Percentiles rank a stretch among this genome's conserved stretches.
Conservation (phyloP, 768 basidiomycete species). For the Exidia glandulosa region DNA sequence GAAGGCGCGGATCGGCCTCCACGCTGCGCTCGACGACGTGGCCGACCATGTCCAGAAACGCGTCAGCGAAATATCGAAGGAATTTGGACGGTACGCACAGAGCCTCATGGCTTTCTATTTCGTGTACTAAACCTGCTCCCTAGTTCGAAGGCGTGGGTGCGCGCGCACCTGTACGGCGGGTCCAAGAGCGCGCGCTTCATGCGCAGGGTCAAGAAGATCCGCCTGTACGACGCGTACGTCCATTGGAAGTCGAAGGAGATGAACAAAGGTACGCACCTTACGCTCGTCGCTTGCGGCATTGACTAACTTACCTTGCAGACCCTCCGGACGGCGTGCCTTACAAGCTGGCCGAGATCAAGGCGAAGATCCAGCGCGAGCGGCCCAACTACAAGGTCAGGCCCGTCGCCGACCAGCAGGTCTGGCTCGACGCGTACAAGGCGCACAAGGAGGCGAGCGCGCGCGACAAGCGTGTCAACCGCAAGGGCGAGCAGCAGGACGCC, state of each 20-base stretch:
- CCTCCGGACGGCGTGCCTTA: neutral
- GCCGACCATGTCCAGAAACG: too few species aligned
- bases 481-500: neutral
- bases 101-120: too few species aligned
- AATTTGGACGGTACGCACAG: too few species aligned
- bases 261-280: neutral
- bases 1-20: too few species aligned
- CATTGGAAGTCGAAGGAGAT: neutral
- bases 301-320: neutral
- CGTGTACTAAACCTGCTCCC: too few species aligned
- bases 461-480: neutral
- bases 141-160: too few species aligned
- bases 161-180: neutral
- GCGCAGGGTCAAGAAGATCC: neutral
- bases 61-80: too few species aligned
- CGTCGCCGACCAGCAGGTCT: neutral
- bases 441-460: neutral
- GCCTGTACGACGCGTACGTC: neutral
- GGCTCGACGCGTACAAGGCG: neutral
- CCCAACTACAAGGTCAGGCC: neutral
- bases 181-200: neutral
- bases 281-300: neutral
- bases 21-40: too few species aligned
- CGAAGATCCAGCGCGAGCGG: neutral
- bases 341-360: neutral